Percentiles rank a stretch among this genome's conserved stretches.
Evolutionary conservation across 2,329 filamentous ascomycete species (phyloP).

Genomic region (Colletotrichum endophyticum): DNA sequence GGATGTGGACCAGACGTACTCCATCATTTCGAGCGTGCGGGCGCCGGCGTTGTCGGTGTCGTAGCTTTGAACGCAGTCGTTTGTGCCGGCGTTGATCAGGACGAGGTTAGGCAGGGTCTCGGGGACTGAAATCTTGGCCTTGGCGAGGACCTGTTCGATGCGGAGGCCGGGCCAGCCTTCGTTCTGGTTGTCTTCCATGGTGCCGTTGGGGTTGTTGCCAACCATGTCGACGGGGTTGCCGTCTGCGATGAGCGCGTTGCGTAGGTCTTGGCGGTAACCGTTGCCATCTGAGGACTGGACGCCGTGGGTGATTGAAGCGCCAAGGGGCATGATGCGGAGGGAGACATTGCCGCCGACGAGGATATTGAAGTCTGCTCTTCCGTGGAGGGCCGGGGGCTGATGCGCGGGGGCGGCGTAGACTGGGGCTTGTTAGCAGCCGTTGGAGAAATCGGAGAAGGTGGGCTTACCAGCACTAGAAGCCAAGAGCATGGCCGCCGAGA

Average conservation of each 20-base stretch:
- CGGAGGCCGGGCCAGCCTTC: slow-evolving; percentile 49
- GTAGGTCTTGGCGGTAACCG: slow-evolving; percentile 42
- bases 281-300: slow-evolving; percentile 38
- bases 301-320: slow-evolving; percentile 48
- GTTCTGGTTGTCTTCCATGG: slow-evolving; percentile 45
- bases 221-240: slow-evolving; percentile 45
- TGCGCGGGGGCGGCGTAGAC: slow-evolving; percentile 18
- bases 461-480: slow-evolving; percentile 13
- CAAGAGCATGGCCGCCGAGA: slow-evolving; percentile 9
- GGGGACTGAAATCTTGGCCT: slow-evolving; percentile 35
- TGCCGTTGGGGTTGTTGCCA: slow-evolving; percentile 40
- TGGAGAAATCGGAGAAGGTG: background rate
- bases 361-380: slow-evolving; percentile 8
- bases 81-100: slow-evolving; percentile 48
- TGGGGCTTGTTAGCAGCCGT: background rate
- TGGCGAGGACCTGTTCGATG: slow-evolving; percentile 41
- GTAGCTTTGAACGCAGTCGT: slow-evolving; percentile 41
- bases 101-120: slow-evolving; percentile 42
- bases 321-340: slow-evolving; percentile 49
- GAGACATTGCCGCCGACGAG: slow-evolving; percentile 27
- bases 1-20: slow-evolving; percentile 35
- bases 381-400: background rate
- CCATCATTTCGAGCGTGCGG: slow-evolving; percentile 39
- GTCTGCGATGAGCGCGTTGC: slow-evolving; percentile 31
- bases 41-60: slow-evolving; percentile 32